Evolutionary conservation across 2,329 filamentous ascomycete species (phyloP).

Genomic region (Albifimbria verrucaria): DNA sequence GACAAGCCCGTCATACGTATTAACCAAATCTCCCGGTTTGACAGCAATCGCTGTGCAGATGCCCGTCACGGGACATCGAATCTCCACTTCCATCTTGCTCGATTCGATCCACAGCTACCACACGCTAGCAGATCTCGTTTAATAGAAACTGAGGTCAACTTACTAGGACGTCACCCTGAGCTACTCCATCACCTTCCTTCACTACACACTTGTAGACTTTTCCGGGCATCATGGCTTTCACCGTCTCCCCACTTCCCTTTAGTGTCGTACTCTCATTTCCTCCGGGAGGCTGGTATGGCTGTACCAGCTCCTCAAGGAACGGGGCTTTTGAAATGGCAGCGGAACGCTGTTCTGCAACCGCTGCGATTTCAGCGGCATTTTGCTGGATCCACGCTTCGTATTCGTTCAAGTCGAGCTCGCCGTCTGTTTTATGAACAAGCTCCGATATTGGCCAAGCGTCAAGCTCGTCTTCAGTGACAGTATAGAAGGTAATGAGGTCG

Average conservation of each 20-base stretch:
- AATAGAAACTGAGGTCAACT: constrained; percentile 1
- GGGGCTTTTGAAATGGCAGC: constrained; percentile 21
- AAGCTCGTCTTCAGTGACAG: constrained; percentile 22
- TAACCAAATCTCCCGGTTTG: constrained; percentile 24
- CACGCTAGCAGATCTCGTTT: no score
- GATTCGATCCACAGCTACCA: constrained; percentile 28
- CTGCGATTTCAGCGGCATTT: constrained; percentile 22
- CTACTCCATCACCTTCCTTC: constrained; percentile 17
- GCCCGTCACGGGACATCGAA: constrained; percentile 24
- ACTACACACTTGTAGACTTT: constrained; percentile 30
- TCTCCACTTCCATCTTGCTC: constrained; percentile 36
- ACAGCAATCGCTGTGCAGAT: constrained; percentile 21
- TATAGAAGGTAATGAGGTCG: constrained; percentile 30
- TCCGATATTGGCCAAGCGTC: constrained; percentile 16
- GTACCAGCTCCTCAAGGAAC: constrained; percentile 24
- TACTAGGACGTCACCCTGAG: constrained; percentile 25
- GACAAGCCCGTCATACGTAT: constrained; percentile 22
- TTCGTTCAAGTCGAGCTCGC: constrained; percentile 22
- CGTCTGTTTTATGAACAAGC: constrained; percentile 22
- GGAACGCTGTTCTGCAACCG: constrained; percentile 15
- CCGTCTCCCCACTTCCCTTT: constrained; percentile 9
- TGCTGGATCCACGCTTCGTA: constrained; percentile 28
- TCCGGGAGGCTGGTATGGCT: constrained; percentile 17
- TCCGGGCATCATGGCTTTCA: constrained; percentile 29
- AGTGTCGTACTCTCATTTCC: not conserved